phyloP scores from a whole-genome alignment of 305 asterid species.

The Withania somnifera region DNA sequence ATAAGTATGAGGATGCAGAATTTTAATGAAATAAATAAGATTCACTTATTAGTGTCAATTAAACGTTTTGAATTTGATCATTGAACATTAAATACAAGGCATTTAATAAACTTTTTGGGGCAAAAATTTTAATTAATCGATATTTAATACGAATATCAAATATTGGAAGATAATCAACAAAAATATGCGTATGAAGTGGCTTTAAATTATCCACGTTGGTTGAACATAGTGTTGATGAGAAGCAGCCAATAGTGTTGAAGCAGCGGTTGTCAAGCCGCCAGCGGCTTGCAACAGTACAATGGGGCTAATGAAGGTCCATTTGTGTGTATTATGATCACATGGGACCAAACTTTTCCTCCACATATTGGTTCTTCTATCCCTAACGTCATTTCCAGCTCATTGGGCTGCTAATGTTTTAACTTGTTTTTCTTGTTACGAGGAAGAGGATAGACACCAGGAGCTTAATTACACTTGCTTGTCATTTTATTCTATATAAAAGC shows the following conservation, averaged over 20 bases:
- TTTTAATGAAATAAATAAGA: not conserved
- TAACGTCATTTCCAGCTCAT: not conserved
- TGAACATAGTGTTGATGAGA: not conserved
- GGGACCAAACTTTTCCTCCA: not conserved
- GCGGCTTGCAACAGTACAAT: not conserved
- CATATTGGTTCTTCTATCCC: not conserved
- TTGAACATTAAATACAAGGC: not conserved
- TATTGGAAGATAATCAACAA: rapidly evolving
- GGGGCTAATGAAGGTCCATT: not conserved
- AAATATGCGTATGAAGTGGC: not conserved
- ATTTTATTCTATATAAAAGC: not conserved
- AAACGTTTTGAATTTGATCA: no score
- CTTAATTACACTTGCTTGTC: no score
- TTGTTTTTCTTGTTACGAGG: not conserved
- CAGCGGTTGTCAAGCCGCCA: not conserved
- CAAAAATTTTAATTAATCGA: no score
- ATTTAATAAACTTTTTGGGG: no score
- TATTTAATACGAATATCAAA: not conserved
- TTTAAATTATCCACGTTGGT: not conserved
- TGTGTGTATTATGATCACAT: not conserved
- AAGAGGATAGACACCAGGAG: not conserved
- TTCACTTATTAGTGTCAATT: no score
- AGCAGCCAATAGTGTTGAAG: not conserved
- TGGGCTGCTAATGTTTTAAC: not conserved
- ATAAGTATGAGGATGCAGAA: not conserved